Conservation (phyloP, 345 rosid genomes). For the Rhodomyrtus tomentosa region DNA sequence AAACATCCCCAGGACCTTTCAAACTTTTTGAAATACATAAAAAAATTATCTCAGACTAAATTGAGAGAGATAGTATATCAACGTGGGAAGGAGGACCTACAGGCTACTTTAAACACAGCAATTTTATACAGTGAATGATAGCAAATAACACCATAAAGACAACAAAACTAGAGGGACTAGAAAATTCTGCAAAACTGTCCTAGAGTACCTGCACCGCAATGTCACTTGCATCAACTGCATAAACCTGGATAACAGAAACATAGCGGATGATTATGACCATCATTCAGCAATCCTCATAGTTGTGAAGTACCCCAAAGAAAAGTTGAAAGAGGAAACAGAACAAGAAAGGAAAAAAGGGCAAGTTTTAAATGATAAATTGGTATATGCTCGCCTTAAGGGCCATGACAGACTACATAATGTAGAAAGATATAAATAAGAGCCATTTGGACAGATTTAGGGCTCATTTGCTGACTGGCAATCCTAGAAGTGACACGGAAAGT, state of each 20-base stretch:
- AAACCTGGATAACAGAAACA: slow-evolving; percentile 48
- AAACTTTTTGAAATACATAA: not conserved
- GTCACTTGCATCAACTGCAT: slow-evolving; percentile 97
- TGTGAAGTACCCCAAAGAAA: not conserved
- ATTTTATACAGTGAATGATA: not conserved
- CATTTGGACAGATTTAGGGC: not conserved
- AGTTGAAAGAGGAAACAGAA: not conserved
- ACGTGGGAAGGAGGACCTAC: not conserved
- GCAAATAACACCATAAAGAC: not conserved
- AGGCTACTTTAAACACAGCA: not conserved
- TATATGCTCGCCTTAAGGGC: not conserved
- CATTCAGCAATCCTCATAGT: not conserved
- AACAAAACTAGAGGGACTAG: not conserved
- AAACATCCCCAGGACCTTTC: not conserved
- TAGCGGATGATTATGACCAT: not conserved
- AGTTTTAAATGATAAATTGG: not conserved
- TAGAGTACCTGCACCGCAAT: slow-evolving; percentile 85
- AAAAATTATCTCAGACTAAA: not conserved
- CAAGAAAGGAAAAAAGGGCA: not conserved
- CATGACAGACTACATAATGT: not conserved
- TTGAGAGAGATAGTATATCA: not conserved
- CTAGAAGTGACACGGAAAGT: not conserved
- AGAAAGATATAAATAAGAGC: not conserved
- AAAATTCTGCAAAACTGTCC: not conserved
- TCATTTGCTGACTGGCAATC: not conserved